Conservation (phyloP, 352 stramenopile genomes). For the Poterioochromonas sp. region DNA sequence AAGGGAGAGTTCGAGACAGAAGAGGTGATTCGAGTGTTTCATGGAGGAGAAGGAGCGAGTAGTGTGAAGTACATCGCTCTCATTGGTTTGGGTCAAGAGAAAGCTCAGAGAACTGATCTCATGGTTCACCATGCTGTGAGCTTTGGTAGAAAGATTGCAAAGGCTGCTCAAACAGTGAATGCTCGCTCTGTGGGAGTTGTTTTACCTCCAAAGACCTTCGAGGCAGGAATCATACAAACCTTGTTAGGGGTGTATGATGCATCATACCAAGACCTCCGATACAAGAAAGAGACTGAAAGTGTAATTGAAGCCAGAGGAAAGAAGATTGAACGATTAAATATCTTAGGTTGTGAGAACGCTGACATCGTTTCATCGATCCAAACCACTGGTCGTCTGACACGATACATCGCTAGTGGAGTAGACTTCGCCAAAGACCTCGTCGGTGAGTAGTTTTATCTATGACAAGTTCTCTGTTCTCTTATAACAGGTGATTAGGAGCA, state of each 20-base stretch:
- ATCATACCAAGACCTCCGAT: background rate
- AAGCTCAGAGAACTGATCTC: background rate
- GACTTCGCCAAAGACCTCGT: slow-evolving; percentile 15
- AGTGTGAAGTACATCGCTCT: background rate
- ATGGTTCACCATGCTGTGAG: background rate
- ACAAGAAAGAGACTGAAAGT: background rate
- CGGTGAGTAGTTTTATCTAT: background rate
- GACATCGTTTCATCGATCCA: background rate
- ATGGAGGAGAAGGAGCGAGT: too few species aligned
- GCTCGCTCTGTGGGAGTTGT: background rate
- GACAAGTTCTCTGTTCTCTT: background rate
- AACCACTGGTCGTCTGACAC: background rate
- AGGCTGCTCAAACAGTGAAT: background rate
- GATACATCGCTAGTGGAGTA: background rate
- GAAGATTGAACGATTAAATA: background rate
- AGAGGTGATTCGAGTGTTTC: too few species aligned
- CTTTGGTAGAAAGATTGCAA: background rate
- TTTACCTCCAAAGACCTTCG: background rate
- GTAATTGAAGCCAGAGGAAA: background rate
- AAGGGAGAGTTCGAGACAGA: too few species aligned
- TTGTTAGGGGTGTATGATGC: background rate
- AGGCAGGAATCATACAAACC: background rate
- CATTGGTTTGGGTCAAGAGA: background rate
- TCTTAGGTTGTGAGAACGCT: background rate
- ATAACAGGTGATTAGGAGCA: background rate